Base-by-base conservation (phyloP, 495 filamentous ascomycete genomes). In the Bacidia gigantensis region DNA sequence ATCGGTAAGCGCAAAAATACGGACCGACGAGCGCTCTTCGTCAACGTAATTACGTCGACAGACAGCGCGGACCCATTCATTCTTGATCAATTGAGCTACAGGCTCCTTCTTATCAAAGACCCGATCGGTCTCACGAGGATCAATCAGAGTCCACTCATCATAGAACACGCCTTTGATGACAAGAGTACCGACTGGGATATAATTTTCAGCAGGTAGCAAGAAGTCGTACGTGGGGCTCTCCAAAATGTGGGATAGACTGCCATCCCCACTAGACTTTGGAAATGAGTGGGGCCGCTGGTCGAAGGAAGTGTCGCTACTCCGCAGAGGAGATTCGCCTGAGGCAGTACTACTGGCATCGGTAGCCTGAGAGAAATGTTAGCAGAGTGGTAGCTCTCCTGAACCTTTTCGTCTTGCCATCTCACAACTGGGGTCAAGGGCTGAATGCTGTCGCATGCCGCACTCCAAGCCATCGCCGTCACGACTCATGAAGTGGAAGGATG, bases 1-100 rank as follows among this genome's bases (percentile, higher is more conserved):
- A 43, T 82, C 76, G 11, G 84, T 80, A 10, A 88, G 70, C 10
- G 86, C 59, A 55, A 81, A 86, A 0, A 92, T 65, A 23, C 79
- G 75, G 11, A 82, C 58, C 40, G 70, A 61, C 25, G 59, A 65
- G 1, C 42, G 49, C 3, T 60, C 5, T 11, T 56, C 44, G 46
- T 57, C 20, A 23, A 3, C 5, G 23, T 46, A 48, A 52, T 55
- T 52, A 24, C 12, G 48, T 24, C 55, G 52, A 35, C 24, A 43
- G 22, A 54, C 50, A 10, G 49, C 32, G 3, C 57, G 56, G 12
- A 53, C 40, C 55, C 51, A 57, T 12, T 46, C 50, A 20, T 24
- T 26, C 23, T 26, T 14, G 25, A 50, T 18, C 22, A 50, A 50
- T 18, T 14, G 18, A 38, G 23, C 17, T 1, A 50, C 17, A 2